A percentile compares a stretch with the other conserved stretches of the same genome.
These are phyloP conservation scores for Talaromyces nanjingensis DNA, from an alignment of 495 filamentous ascomycete species.

Conservation along the genomic window DNA sequence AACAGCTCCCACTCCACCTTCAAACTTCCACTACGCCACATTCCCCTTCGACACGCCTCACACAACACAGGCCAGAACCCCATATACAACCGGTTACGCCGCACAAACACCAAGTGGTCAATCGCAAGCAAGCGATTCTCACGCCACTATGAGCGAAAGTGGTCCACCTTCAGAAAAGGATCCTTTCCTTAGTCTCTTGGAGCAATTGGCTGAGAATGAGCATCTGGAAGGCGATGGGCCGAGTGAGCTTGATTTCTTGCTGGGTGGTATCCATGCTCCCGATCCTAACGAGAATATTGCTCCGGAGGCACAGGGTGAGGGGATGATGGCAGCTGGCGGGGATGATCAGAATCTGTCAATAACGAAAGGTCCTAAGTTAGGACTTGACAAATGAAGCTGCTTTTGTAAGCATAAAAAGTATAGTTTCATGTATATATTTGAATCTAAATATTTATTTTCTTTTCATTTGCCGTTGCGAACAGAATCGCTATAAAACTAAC, in stretches of 20 bases:
- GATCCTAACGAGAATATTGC: background rate
- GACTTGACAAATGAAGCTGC: background rate
- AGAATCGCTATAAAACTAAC: background rate
- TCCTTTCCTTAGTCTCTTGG: slow-evolving; percentile 69
- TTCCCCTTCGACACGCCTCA: slow-evolving; percentile 33
- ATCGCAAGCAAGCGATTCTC: slow-evolving; percentile 29
- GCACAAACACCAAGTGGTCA: slow-evolving; percentile 31
- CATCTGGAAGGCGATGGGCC: slow-evolving; percentile 42
- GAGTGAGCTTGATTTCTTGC: slow-evolving; percentile 67
- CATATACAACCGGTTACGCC: slow-evolving; percentile 8
- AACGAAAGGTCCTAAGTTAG: background rate
- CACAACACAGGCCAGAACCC: slow-evolving; percentile 1
- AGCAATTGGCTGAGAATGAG: slow-evolving; percentile 74
- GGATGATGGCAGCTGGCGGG: background rate
- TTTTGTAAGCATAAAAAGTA: background rate
- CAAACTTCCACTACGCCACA: slow-evolving; percentile 36
- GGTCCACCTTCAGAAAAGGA: slow-evolving; percentile 54
- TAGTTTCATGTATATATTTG: background rate
- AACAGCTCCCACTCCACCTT: slow-evolving; percentile 28
- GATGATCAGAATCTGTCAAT: background rate
- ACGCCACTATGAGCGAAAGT: slow-evolving; percentile 15
- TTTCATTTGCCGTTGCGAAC: background rate
- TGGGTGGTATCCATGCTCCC: slow-evolving; percentile 29
- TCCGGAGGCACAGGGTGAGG: background rate
- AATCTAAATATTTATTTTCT: background rate